Evolutionary conservation across 345 rosid species (phyloP).

Genomic region (Sisymbrium irio): DNA sequence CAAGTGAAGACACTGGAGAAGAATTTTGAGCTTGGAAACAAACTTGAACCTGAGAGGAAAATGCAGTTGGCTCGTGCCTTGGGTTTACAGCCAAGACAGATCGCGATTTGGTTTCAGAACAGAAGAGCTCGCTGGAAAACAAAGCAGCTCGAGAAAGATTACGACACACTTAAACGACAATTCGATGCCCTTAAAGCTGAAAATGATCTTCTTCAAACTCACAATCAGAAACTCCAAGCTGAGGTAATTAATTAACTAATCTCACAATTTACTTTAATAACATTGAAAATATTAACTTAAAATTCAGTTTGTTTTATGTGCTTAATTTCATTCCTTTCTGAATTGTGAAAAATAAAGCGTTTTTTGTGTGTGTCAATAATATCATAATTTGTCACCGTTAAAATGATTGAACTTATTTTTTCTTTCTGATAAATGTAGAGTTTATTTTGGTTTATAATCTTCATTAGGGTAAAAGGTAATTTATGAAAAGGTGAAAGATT

Average conservation of each 20-base stretch:
- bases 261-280: not conserved
- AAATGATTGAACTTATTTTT: not conserved
- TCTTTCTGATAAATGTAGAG: not conserved
- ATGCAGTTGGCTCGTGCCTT: slow-evolving; percentile 95
- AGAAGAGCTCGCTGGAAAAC: slow-evolving; percentile 97
- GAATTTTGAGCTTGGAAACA: slow-evolving; percentile 91
- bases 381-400: not conserved
- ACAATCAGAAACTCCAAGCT: slow-evolving; percentile 78
- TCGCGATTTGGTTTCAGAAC: slow-evolving; percentile 98
- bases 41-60: slow-evolving; percentile 98
- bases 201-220: slow-evolving; percentile 77
- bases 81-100: slow-evolving; percentile 93
- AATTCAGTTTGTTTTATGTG: not conserved
- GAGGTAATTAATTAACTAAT: slow-evolving; percentile 63
- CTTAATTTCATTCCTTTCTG: not conserved
- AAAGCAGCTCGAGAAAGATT: slow-evolving; percentile 93
- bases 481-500: not conserved
- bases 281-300: not conserved
- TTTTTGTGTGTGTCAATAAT: not conserved
- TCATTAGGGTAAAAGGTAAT: not conserved
- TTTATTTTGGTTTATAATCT: not conserved
- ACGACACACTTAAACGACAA: slow-evolving; percentile 78
- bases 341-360: not conserved
- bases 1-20: slow-evolving; percentile 95
- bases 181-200: slow-evolving; percentile 75